Percentiles rank a stretch among this genome's conserved stretches.
phyloP scores from a whole-genome alignment of 1,284 basidiomycete species.

The Mycosarcoma mackinlayi region DNA sequence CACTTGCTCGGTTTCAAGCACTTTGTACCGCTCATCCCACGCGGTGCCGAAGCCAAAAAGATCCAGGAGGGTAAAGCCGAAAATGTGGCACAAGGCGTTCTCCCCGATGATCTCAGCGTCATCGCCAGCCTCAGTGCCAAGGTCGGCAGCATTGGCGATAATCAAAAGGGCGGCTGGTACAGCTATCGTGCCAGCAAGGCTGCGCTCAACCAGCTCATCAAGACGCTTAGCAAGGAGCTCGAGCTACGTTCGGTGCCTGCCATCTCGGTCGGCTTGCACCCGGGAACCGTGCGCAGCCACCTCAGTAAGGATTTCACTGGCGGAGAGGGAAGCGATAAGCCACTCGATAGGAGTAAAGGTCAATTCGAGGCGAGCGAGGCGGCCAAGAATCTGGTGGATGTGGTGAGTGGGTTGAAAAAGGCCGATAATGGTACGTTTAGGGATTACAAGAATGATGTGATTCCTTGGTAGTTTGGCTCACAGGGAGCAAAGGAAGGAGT shows the following conservation, averaged over 20 bases:
- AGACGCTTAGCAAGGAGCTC: conserved; percentile 77
- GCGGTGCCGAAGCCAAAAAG: conserved; percentile 40
- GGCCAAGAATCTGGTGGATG: conserved; percentile 73
- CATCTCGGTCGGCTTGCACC: conserved; percentile 70
- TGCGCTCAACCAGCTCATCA: conserved; percentile 79
- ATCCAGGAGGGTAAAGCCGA: conserved; percentile 51
- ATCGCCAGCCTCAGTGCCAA: conserved; percentile 73
- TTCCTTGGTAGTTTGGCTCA: conserved; percentile 69
- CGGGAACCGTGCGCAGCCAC: conserved; percentile 71
- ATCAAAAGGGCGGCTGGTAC: conserved; percentile 77
- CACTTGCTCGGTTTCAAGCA: conserved; percentile 72
- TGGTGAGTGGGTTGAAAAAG: conserved; percentile 71
- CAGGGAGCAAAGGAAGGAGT: no score
- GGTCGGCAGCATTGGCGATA: conserved; percentile 76
- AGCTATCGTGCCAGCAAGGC: conserved; percentile 80
- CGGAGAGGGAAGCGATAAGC: conserved; percentile 48
- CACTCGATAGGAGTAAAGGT: conserved; percentile 66
- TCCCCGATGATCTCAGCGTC: conserved; percentile 66
- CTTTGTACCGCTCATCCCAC: conserved; percentile 71
- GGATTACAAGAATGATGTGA: conserved; percentile 77
- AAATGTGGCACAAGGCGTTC: conserved; percentile 60
- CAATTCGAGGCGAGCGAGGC: conserved; percentile 76
- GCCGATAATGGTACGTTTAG: conserved; percentile 76
- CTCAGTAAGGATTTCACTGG: conserved; percentile 70
- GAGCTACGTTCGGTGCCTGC: conserved; percentile 72